These are phyloP conservation scores for Trypanosoma theileri DNA, from an alignment of 208 protist genomes.

Conservation along the genomic window DNA sequence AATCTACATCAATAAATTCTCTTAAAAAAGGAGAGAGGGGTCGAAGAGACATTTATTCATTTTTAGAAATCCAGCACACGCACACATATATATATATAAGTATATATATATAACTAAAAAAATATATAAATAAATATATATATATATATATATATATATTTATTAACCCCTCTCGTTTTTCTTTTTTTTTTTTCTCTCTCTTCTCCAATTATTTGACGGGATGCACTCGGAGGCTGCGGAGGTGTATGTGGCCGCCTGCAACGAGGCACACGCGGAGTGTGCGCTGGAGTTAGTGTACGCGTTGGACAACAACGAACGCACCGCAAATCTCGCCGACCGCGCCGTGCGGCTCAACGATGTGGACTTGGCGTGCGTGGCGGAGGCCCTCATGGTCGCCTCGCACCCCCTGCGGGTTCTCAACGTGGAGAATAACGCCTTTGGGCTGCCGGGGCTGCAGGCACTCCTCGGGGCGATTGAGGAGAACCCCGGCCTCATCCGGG, in stretches of 20 bases:
- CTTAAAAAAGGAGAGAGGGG: no score
- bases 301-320: conserved; percentile 60
- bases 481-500: conserved; percentile 75
- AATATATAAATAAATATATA: no score
- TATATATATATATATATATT: conserved; percentile 1
- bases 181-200: neutral
- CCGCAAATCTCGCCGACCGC: conserved; percentile 47
- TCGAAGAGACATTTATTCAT: no score
- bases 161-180: neutral
- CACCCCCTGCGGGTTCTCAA: conserved; percentile 65
- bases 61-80: no score
- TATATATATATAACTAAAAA: no score
- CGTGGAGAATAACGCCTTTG: conserved; percentile 85
- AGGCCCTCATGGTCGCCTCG: conserved; percentile 44
- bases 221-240: conserved; percentile 33
- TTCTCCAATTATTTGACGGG: neutral
- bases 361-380: conserved; percentile 76
- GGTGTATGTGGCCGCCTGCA: conserved; percentile 73
- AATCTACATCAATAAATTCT: no score
- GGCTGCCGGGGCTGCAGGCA: conserved; percentile 67
- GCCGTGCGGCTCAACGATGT: conserved; percentile 64
- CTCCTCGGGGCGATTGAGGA: conserved; percentile 79
- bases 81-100: no score
- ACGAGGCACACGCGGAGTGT: conserved; percentile 61
- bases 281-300: conserved; percentile 66